phyloP scores from a whole-genome alignment of 2,329 filamentous ascomycete species.

The Diaporthe helianthi region DNA sequence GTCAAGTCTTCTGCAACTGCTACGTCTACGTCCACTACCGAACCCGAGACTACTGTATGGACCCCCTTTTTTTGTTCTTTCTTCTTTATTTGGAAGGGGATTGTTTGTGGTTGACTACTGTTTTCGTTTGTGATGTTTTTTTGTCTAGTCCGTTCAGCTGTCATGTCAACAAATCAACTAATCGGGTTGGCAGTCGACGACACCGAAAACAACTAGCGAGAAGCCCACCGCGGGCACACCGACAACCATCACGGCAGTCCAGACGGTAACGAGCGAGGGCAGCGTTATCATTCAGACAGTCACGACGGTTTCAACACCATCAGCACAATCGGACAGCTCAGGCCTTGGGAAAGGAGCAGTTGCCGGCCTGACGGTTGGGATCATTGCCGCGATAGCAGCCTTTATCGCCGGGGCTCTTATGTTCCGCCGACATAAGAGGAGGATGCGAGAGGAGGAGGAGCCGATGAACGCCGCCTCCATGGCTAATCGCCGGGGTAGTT shows the following conservation, averaged over 20 bases:
- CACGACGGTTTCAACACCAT: slow-evolving; percentile 55
- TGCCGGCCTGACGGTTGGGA: slow-evolving; percentile 60
- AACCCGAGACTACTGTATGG: slow-evolving; percentile 29
- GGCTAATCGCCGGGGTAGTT: slow-evolving; percentile 58
- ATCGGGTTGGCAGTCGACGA: slow-evolving; percentile 34
- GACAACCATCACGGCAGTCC: slow-evolving; percentile 42
- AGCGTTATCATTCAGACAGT: slow-evolving; percentile 57
- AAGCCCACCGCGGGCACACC: slow-evolving; percentile 43
- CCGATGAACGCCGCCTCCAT: slow-evolving; percentile 50
- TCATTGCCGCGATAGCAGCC: slow-evolving; percentile 43
- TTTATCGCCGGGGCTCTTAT: slow-evolving; percentile 50
- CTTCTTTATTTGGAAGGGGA: too few relatives aligned
- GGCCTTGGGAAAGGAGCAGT: slow-evolving; percentile 55
- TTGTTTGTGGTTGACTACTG: neutral
- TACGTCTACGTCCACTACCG: slow-evolving; percentile 25
- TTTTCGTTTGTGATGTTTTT: neutral
- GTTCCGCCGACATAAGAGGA: slow-evolving; percentile 42
- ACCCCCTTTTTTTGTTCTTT: neutral
- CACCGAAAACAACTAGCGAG: slow-evolving; percentile 38
- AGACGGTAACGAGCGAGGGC: slow-evolving; percentile 63
- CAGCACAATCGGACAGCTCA: slow-evolving; percentile 34
- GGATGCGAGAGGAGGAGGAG: slow-evolving; percentile 52
- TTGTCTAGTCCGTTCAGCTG: neutral
- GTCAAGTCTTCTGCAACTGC: slow-evolving; percentile 32
- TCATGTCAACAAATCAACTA: neutral